Conservation (phyloP, 1,284 basidiomycete species). For the Ceratobasidium sp. region DNA sequence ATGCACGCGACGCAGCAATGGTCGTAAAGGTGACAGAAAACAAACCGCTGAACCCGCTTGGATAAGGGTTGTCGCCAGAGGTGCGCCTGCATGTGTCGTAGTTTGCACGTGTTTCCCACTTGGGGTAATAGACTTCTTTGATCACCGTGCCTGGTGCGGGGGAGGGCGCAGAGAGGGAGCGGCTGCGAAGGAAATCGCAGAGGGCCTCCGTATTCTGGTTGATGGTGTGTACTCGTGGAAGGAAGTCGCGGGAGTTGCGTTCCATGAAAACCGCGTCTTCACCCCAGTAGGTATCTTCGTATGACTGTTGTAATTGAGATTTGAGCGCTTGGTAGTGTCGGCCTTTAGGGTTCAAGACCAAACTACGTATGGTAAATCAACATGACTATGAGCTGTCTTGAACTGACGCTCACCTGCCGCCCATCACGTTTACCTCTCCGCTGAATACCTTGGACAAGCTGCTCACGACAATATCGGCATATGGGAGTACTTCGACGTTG, state of each 20-base stretch:
- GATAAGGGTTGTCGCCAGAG: slow-evolving; percentile 36
- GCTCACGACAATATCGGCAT: slow-evolving; percentile 91
- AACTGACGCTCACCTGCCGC: slow-evolving; percentile 72
- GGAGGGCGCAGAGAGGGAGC: slow-evolving; percentile 54
- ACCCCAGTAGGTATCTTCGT: slow-evolving; percentile 87
- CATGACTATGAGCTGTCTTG: neutral
- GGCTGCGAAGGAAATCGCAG: slow-evolving; percentile 76
- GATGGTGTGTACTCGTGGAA: slow-evolving; percentile 73
- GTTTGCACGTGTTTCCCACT: slow-evolving; percentile 74
- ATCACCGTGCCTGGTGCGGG: slow-evolving; percentile 56
- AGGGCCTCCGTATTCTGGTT: slow-evolving; percentile 84
- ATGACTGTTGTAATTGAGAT: slow-evolving; percentile 62
- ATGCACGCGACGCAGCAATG: slow-evolving; percentile 70
- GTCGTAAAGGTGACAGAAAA: slow-evolving; percentile 90
- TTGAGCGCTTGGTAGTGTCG: slow-evolving; percentile 73
- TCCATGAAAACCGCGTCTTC: slow-evolving; percentile 98
- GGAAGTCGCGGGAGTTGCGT: slow-evolving; percentile 94
- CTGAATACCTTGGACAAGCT: slow-evolving; percentile 96
- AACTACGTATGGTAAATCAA: slow-evolving; percentile 54
- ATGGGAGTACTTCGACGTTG: slow-evolving; percentile 90
- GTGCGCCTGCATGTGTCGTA: slow-evolving; percentile 68
- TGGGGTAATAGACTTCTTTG: slow-evolving; percentile 89
- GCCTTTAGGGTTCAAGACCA: slow-evolving; percentile 83
- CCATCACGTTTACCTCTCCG: slow-evolving; percentile 96
- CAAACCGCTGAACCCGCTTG: slow-evolving; percentile 85